These are phyloP conservation scores for Coffea humblotiana DNA, from an alignment of 305 asterid species.

Conservation along the genomic window DNA sequence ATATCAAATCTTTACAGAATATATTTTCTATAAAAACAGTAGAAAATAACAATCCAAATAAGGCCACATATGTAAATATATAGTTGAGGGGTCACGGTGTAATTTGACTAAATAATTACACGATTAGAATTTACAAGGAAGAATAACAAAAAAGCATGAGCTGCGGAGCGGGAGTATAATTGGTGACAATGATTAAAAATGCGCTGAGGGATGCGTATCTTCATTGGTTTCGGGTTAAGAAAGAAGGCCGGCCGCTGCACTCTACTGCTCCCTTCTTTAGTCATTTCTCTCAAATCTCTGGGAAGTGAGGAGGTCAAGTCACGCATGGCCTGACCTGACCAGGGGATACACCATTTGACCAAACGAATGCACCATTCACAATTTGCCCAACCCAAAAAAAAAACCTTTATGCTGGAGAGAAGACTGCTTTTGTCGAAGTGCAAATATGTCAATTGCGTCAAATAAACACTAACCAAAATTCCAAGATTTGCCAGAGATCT, in stretches of 20 bases:
- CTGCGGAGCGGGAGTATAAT: not conserved
- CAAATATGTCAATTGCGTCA: not conserved
- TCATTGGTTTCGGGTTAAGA: constrained; percentile 5
- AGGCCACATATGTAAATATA: too few species aligned
- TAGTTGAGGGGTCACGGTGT: not conserved
- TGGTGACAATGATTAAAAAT: not conserved
- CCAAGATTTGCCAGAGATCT: constrained; percentile 23
- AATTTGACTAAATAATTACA: too few species aligned
- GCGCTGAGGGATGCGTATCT: constrained; percentile 4
- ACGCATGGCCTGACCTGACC: constrained; percentile 16
- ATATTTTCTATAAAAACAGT: too few species aligned
- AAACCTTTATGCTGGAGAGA: not conserved
- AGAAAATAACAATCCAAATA: too few species aligned
- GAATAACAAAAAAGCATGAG: not conserved
- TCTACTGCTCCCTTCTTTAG: constrained; percentile 1
- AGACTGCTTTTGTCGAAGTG: not conserved
- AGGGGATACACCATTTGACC: not conserved
- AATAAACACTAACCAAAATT: constrained; percentile 1
- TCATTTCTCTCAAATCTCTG: constrained; percentile 10
- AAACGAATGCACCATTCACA: not conserved
- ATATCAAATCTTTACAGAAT: too few species aligned
- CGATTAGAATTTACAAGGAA: too few species aligned
- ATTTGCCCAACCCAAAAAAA: not conserved
- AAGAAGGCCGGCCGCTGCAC: not conserved
- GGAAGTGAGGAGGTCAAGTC: constrained; percentile 17